These are phyloP conservation scores for Fusarium nematophilum DNA, from an alignment of 2,329 filamentous ascomycete species.

Conservation along the genomic window DNA sequence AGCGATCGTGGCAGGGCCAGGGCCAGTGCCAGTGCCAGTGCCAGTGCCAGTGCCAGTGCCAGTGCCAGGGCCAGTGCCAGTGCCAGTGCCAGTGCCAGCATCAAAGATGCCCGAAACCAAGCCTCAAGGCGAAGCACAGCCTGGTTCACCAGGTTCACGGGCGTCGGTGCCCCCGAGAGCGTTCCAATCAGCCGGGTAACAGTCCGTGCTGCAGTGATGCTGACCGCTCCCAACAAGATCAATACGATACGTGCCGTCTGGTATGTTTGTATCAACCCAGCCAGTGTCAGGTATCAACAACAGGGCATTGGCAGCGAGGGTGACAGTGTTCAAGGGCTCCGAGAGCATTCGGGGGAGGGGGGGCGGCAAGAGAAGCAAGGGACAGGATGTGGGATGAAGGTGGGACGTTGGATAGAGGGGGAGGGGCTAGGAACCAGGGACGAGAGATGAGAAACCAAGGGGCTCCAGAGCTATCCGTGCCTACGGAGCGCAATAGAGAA, in stretches of 20 bases:
- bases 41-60: background rate
- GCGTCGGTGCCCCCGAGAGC: slow-evolving; percentile 31
- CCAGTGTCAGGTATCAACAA: slow-evolving; percentile 24
- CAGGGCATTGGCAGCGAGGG: slow-evolving; percentile 15
- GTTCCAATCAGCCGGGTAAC: slow-evolving; percentile 36
- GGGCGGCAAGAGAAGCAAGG: slow-evolving; percentile 32
- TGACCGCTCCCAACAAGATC: slow-evolving; percentile 24
- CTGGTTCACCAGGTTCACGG: slow-evolving; percentile 27
- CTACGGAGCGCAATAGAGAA: too few relatives aligned
- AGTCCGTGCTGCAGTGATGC: slow-evolving; percentile 9
- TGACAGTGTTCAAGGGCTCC: slow-evolving; percentile 24
- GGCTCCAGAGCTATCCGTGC: background rate
- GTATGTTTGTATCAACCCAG: slow-evolving; percentile 9
- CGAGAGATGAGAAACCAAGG: background rate
- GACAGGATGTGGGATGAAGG: slow-evolving; percentile 28
- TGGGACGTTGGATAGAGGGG: slow-evolving; percentile 11
- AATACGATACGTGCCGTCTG: background rate
- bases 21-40: too few relatives aligned
- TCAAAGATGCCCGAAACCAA: slow-evolving; percentile 32
- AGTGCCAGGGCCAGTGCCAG: slow-evolving; percentile 2
- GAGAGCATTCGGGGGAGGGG: background rate
- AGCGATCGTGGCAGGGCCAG: slow-evolving; percentile 22
- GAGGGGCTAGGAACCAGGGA: slow-evolving; percentile 35
- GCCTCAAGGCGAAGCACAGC: slow-evolving; percentile 25
- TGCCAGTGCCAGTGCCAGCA: slow-evolving; percentile 21